phyloP scores from a whole-genome alignment of 2,329 filamentous ascomycete species.

The Epichloe coenophiala region DNA sequence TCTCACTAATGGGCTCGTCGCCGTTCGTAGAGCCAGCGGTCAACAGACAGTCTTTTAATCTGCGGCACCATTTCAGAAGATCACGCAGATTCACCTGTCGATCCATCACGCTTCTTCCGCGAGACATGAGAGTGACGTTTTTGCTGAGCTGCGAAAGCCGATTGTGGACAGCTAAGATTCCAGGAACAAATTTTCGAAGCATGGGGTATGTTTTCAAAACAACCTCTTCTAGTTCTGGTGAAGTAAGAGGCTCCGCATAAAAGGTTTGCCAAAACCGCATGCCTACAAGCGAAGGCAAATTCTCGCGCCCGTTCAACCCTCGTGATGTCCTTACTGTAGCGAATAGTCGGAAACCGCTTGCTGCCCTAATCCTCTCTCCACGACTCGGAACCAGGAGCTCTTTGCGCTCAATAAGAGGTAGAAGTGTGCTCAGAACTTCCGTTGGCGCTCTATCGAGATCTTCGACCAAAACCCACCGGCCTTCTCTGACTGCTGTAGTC shows the following conservation, averaged over 20 bases:
- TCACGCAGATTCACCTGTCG: conserved; percentile 59
- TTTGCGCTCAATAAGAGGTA: conserved; percentile 85
- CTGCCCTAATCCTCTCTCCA: conserved; percentile 72
- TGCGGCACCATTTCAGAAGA: conserved; percentile 80
- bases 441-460: conserved; percentile 90
- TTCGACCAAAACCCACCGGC: conserved; percentile 93
- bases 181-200: conserved; percentile 47
- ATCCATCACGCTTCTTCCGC: conserved; percentile 29
- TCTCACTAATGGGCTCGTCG: conserved; percentile 59
- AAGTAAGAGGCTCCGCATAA: conserved; percentile 50
- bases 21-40: conserved; percentile 49
- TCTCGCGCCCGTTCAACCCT: conserved; percentile 53
- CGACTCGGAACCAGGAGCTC: conserved; percentile 82
- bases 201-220: conserved; percentile 57
- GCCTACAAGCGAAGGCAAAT: conserved; percentile 63
- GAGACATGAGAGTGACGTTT: conserved; percentile 21
- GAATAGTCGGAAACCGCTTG: conserved; percentile 77
- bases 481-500: conserved; percentile 86
- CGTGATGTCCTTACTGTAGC: conserved; percentile 74
- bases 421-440: conserved; percentile 83
- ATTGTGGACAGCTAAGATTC: conserved; percentile 46
- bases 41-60: conserved; percentile 54
- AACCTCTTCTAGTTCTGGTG: conserved; percentile 61
- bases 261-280: conserved; percentile 75
- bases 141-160: conserved; percentile 38